Evolutionary conservation across 1,284 basidiomycete genomes (phyloP), one percentile per base, ranked within the genome.

Genomic region (Cryptococcus jaspeensis): DNA sequence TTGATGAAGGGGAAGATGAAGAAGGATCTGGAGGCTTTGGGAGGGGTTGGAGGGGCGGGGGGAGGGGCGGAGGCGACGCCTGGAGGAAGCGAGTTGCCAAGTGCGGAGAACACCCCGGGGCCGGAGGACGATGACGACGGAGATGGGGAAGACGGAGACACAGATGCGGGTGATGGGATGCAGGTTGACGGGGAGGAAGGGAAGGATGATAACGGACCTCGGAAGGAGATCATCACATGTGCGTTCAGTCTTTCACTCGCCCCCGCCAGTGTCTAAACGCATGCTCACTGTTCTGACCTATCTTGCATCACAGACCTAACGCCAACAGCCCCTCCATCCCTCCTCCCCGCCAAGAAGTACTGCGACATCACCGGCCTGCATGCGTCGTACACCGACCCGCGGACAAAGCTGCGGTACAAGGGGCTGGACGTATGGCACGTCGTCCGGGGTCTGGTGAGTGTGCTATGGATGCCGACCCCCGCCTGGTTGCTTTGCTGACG

Each of bases 311-410:
- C 57, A 77, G 76, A 77, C 61, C 71, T 74, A 49, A 77, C 78
- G 2, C 74, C 74, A 5, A 64, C 71, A 3, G 76, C 76, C 2
- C 75, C 75, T 9, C 76, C 76, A 0, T 75, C 72, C 9, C 67
- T 78, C 15, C 59, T 79, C 3, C 79, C 78, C 1, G 58, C 75
- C 2, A 80, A 79, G 60, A 79, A 78, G 60, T 81, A 80, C 68
- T 82, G 81, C 72, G 81, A 82, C 60, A 74, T 82, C 50, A 82
- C 81, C 0, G 81, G 81, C 3, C 72, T 82, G 18, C 76, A 72
- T 28, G 77, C 76, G 7, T 63, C 62, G 9, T 79, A 79, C 62
- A 77, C 76, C 5, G 78, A 79, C 59, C 78, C 78, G 13, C 63
- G 72, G 32, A 75, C 78, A 2, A 76, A 73, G 55, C 60, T 79